Evolutionary conservation across 2,329 filamentous ascomycete genomes (phyloP).

Genomic region (Fusarium pseudonygamai): DNA sequence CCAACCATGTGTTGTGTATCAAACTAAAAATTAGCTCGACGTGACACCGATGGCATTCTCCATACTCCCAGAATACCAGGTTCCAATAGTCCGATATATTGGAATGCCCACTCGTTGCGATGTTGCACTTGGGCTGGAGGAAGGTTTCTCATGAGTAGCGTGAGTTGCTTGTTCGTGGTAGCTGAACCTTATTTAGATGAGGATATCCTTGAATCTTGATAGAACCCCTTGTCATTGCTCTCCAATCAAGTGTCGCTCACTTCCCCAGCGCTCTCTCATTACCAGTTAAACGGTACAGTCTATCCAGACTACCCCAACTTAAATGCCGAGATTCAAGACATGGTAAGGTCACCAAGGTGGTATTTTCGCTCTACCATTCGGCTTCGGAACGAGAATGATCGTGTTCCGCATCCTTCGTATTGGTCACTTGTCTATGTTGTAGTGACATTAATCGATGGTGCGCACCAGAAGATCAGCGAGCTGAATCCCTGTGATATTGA

Average conservation of each 20-base stretch:
- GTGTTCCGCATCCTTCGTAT: not conserved
- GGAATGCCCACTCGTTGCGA: not conserved
- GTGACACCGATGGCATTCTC: not conserved
- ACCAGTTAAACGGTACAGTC: slow-evolving; percentile 25
- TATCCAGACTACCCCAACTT: slow-evolving; percentile 13
- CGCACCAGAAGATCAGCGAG: slow-evolving; percentile 4
- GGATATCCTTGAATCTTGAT: slow-evolving; percentile 1
- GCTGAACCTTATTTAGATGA: slow-evolving; percentile 40
- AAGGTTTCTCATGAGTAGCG: slow-evolving; percentile 15
- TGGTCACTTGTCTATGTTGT: not conserved
- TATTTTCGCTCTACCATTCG: slow-evolving; percentile 12
- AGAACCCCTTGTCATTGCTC: slow-evolving; percentile 17
- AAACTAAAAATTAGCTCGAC: not conserved
- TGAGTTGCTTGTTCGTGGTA: slow-evolving; percentile 16
- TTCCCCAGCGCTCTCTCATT: slow-evolving; percentile 7
- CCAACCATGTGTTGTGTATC: not conserved
- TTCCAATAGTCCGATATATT: not conserved
- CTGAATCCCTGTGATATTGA: not conserved
- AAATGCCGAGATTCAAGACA: slow-evolving; percentile 25
- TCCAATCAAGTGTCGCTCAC: slow-evolving; percentile 32
- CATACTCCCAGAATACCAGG: not conserved
- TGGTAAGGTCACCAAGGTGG: slow-evolving; percentile 17
- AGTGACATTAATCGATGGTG: not conserved
- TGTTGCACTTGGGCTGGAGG: slow-evolving; percentile 6
- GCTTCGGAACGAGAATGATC: slow-evolving; percentile 11